Evolutionary conservation across 768 basidiomycete species (phyloP), one percentile per base, ranked within the genome.

Genomic region (Lentinula lateritia): DNA sequence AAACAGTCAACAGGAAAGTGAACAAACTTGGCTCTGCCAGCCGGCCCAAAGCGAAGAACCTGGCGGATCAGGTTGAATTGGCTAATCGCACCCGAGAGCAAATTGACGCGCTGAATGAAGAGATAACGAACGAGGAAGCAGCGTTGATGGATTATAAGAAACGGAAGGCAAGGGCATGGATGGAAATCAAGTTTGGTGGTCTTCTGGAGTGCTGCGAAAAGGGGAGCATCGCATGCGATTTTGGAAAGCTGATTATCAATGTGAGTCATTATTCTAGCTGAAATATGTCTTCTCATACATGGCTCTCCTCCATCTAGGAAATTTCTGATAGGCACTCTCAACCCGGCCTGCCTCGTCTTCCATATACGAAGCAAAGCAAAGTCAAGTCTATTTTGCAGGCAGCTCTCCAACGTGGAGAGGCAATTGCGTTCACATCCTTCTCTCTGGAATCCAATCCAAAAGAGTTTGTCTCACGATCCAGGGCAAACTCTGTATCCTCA

Each of bases 111-210:
- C 78, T 95, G 73, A 94, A 96, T 67, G 80, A 85, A 4, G 89
- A 94, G 18, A 95, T 98, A 57, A 76, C 93, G 76, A 80, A 76
- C 0, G 91, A 93, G 65, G 95, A 96, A 67, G 85, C 93, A 0
- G 79, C 82, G 13, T 66, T 96, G 2, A 85, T 89, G 0, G 93
- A 96, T 69, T 92, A 87, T 70, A 98, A 96, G 74, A 84, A 95
- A 39, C 73, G 77, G 6, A 82, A 82, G 15, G 79, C 88, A 2
- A 84, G 83, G 63, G 77, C 81, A 45, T 90, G 87, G 76, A 84
- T 96, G 83, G 83, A 83, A 1, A 74, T 92, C 67, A 95, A 96
- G 75, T 95, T 95, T 70, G 93, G 92, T 23, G 94, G 92, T 6
- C 73, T 96, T 48, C 72, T 87, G 50, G 95, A 97, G 72, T 86